Evolutionary conservation across 768 basidiomycete genomes (phyloP).

Genomic region (Suillus discolor): DNA sequence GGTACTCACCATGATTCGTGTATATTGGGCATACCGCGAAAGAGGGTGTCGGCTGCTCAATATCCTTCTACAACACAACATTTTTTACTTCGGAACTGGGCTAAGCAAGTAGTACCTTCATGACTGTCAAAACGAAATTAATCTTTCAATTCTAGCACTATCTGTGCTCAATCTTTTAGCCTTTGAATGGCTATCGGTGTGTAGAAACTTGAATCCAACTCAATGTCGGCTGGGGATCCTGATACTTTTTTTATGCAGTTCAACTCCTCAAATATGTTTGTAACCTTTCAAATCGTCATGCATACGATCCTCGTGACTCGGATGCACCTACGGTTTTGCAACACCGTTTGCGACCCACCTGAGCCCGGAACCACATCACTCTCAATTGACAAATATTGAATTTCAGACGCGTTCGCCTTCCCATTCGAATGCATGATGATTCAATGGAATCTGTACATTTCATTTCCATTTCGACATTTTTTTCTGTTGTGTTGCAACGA

Average conservation of each 20-base stretch:
- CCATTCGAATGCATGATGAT: not conserved
- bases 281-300: not conserved
- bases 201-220: not conserved
- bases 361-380: not conserved
- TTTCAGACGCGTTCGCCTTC: not conserved
- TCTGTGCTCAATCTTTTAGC: not conserved
- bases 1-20: constrained; percentile 1
- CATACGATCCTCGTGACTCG: not conserved
- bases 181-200: not conserved
- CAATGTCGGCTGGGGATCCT: not conserved
- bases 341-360: not conserved
- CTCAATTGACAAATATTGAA: not conserved
- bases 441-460: not conserved
- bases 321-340: constrained; percentile 1
- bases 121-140: not conserved
- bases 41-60: not conserved
- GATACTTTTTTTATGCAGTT: not conserved
- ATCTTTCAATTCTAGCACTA: not conserved
- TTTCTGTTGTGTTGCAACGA: not conserved
- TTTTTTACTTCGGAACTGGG: constrained; percentile 1
- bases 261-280: not conserved
- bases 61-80: not conserved
- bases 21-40: not conserved
- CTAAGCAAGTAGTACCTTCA: not conserved
- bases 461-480: not conserved